Evolutionary conservation across 2,329 filamentous ascomycete species (phyloP), one percentile per base, ranked within the genome.

Genomic region (Diaporthe destruens): DNA sequence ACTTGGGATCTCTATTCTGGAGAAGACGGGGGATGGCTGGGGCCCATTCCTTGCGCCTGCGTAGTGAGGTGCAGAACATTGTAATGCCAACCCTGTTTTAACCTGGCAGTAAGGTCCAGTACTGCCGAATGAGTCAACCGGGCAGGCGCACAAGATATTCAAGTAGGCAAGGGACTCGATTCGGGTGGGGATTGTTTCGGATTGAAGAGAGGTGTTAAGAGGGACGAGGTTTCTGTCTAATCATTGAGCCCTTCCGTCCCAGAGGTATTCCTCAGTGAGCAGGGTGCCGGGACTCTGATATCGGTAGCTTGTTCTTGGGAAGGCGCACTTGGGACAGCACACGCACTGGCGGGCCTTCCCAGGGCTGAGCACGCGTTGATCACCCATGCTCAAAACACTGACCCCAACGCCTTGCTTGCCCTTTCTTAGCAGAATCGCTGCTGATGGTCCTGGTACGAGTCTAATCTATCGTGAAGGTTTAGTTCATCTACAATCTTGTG

Each of bases 51-150:
- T 78, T 74, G 34, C 81, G 81, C 57, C 79, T 79, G 29, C 82
- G 79, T 2, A 87, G 76, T 6, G 81, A 82, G 6, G 82, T 80
- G 65, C 81, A 85, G 74, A 85, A 83, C 78, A 84, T 81, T 14
- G 53, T 63, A 23, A 5, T 23, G 8, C 16, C 49, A 51, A 32
- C 2, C 3, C 20, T 29, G 34, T 25, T 36, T n/a, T 3, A 34
- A 23, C 18, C 49, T 44, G 29, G 7, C 20, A 16, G 11, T 11
- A 3, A 42, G 39, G 39, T 12, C 39, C 34, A 4, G 36, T 39
- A 29, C 20, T 49, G 23, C 49, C 47, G 47, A 44, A 20, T 11
- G 5, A 47, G 12, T 44, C 32, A 56, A 49, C 4, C 29, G 18
- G 29, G 12, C 8, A 34, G 29, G 59, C 23, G 61, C 44, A 51